Evolutionary conservation across 805 yeast species (phyloP).

Genomic region (Kodamaea kakaduensis): DNA sequence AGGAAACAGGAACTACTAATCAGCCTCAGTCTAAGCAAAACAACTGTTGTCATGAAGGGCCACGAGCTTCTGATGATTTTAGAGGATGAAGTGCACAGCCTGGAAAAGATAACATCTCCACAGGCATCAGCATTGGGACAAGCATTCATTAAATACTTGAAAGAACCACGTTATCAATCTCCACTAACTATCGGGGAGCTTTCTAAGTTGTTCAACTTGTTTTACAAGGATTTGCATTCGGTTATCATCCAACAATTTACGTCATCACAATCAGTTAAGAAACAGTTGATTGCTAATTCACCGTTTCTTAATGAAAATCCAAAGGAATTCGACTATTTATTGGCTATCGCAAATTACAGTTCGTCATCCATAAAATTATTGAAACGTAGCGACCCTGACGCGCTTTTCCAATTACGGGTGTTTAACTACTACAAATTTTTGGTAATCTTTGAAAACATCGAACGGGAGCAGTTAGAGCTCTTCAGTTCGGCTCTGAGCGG

Average conservation of each 20-base stretch:
- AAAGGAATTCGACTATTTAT: conserved; percentile 33
- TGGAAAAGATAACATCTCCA: conserved; percentile 16
- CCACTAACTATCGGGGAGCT: conserved; percentile 37
- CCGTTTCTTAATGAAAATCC: conserved; percentile 27
- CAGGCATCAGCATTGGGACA: conserved; percentile 20
- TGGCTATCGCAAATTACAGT: conserved; percentile 40
- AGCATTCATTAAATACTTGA: conserved; percentile 24
- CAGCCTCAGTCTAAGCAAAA: neutral
- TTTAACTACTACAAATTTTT: conserved; percentile 40
- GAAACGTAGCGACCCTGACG: conserved; percentile 34
- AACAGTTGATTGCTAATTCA: conserved; percentile 32
- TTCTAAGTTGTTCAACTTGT: conserved; percentile 29
- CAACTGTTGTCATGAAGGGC: neutral
- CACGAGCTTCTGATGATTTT: conserved; percentile 4
- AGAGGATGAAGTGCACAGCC: conserved; percentile 6
- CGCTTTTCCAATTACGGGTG: conserved; percentile 36
- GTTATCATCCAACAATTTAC: conserved; percentile 31
- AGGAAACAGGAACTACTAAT: neutral
- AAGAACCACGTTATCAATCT: conserved; percentile 41
- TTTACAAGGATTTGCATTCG: conserved; percentile 37
- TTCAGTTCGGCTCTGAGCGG: conserved; percentile 23
- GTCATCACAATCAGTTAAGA: conserved; percentile 36
- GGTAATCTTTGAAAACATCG: conserved; percentile 30
- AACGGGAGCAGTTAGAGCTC: conserved; percentile 29
- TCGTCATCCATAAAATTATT: conserved; percentile 33